Evolutionary conservation across 352 stramenopile genomes (phyloP).

Genomic region (Phytophthora pinifolia): DNA sequence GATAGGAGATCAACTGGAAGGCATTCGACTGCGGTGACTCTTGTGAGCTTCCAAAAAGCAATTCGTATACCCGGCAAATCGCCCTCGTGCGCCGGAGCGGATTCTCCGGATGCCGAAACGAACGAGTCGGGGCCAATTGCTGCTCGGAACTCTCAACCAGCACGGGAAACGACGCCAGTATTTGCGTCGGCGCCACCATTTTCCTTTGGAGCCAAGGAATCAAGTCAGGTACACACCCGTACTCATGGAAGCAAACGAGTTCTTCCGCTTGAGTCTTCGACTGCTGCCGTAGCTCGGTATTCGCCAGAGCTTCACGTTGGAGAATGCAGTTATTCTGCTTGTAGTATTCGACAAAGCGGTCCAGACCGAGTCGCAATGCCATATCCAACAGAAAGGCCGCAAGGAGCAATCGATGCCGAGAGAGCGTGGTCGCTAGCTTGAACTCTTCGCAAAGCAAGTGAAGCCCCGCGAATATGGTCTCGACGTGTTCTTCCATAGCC

Average conservation of each 20-base stretch:
- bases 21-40: constrained; percentile 17
- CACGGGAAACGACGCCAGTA: constrained; percentile 25
- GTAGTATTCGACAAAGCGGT: constrained; percentile 58
- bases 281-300: neutral
- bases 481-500: constrained; percentile 17
- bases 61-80: constrained; percentile 46
- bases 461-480: constrained; percentile 46
- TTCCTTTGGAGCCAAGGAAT: constrained; percentile 49
- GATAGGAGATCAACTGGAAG: constrained; percentile 50
- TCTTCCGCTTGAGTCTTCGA: constrained; percentile 2
- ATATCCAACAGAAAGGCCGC: constrained; percentile 39
- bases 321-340: constrained; percentile 37
- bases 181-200: constrained; percentile 13
- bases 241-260: constrained; percentile 28
- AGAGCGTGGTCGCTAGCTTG: constrained; percentile 47
- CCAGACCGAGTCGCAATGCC: constrained; percentile 28
- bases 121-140: constrained; percentile 1
- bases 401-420: constrained; percentile 36
- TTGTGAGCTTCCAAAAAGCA: constrained; percentile 28
- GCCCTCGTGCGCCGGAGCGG: constrained; percentile 36
- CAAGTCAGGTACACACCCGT: constrained; percentile 48
- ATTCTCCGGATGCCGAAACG: constrained; percentile 1
- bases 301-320: neutral
- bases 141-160: constrained; percentile 15
- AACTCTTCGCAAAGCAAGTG: constrained; percentile 77